These are phyloP conservation scores for Lachnellula willkommii DNA, from an alignment of 2,329 filamentous ascomycete genomes.

Conservation along the genomic window DNA sequence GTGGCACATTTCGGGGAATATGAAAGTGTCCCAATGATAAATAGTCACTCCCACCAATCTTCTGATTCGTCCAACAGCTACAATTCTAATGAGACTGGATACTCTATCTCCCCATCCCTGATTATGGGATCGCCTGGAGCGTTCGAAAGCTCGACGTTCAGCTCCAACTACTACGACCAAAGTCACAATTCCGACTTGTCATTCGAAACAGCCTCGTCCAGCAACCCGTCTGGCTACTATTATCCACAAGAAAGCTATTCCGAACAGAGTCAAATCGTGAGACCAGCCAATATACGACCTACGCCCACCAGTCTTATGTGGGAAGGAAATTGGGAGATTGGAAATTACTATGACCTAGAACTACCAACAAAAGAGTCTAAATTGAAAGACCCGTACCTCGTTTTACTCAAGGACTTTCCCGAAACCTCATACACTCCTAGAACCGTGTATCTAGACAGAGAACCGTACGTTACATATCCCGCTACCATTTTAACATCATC, in stretches of 20 bases:
- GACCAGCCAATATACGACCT: not conserved
- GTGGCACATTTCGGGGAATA: not conserved
- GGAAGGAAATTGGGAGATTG: not conserved
- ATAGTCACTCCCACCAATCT: not conserved
- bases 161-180: not conserved
- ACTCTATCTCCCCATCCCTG: not conserved
- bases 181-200: not conserved
- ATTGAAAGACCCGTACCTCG: constrained; percentile 1
- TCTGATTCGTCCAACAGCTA: not conserved
- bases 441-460: constrained; percentile 4
- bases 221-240: not conserved
- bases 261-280: not conserved
- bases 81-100: not conserved
- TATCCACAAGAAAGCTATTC: not conserved
- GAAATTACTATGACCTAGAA: constrained; percentile 1
- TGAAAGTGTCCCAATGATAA: not conserved
- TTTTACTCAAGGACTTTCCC: not conserved
- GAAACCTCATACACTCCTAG: not conserved
- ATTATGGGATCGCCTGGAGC: not conserved
- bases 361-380: not conserved
- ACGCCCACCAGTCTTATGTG: constrained; percentile 6
- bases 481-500: not conserved
- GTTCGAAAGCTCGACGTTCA: not conserved
- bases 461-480: not conserved
- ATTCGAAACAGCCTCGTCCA: not conserved